Percentiles rank a stretch among this genome's conserved stretches.
Conservation (phyloP, 192 early-diverging fungal species). For the Entomortierella parvispora region DNA sequence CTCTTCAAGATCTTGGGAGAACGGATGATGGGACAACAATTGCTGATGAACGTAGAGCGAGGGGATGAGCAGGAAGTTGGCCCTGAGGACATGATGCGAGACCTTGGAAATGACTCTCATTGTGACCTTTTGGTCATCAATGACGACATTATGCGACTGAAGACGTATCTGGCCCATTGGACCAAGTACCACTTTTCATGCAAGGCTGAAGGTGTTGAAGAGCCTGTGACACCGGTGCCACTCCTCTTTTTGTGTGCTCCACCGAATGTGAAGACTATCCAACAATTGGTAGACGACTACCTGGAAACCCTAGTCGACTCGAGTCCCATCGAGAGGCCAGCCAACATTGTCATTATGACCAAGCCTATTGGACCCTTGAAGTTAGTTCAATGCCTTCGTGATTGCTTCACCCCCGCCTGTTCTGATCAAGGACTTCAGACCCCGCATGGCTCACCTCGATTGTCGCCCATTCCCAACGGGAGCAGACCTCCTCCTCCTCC, state of each 20-base stretch:
- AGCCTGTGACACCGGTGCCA: slow-evolving; percentile 19
- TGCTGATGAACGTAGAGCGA: slow-evolving; percentile 37
- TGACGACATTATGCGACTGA: slow-evolving; percentile 30
- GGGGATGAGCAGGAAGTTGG: slow-evolving; percentile 23
- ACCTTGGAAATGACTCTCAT: slow-evolving; percentile 14
- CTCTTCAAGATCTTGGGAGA: slow-evolving; percentile 42
- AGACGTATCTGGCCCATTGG: slow-evolving; percentile 29
- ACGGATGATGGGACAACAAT: slow-evolving; percentile 46
- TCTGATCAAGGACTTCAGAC: slow-evolving; percentile 22
- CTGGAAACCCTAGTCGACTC: slow-evolving; percentile 24
- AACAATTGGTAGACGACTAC: slow-evolving; percentile 34
- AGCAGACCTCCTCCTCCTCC: slow-evolving; percentile 11
- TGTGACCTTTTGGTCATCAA: slow-evolving; percentile 44
- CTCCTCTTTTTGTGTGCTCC: slow-evolving; percentile 27
- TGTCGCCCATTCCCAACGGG: neutral
- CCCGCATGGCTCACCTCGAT: slow-evolving; percentile 32
- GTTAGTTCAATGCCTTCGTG: slow-evolving; percentile 40
- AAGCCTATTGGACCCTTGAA: slow-evolving; percentile 48
- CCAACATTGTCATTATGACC: slow-evolving; percentile 35
- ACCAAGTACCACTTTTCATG: slow-evolving; percentile 11
- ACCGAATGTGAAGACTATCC: slow-evolving; percentile 19
- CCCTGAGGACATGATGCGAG: slow-evolving; percentile 33
- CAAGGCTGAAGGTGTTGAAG: neutral
- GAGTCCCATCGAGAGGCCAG: slow-evolving; percentile 20
- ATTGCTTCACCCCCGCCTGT: slow-evolving; percentile 46